Percentiles rank a stretch among this genome's conserved stretches.
phyloP scores from a whole-genome alignment of 2,329 filamentous ascomycete genomes.

The Nakataea oryzae region DNA sequence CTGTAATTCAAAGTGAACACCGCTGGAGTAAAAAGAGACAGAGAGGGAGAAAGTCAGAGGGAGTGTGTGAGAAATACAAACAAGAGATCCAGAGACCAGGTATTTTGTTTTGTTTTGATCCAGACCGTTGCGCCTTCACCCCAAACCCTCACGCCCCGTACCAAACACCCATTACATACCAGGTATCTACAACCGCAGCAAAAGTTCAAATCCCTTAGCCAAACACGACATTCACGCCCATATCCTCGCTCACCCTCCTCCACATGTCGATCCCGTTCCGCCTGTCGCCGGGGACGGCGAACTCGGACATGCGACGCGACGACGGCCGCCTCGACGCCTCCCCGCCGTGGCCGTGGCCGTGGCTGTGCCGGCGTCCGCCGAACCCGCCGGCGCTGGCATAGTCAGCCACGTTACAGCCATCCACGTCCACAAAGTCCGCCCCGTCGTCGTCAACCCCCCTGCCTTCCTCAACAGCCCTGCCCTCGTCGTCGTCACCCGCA shows the following conservation, averaged over 20 bases:
- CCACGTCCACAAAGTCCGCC: conserved; percentile 8
- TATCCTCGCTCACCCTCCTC: conserved; percentile 46
- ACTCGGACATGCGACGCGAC: not conserved
- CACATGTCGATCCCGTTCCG: conserved; percentile 30
- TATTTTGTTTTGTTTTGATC: not conserved
- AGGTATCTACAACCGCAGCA: not conserved
- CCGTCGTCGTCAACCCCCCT: conserved; percentile 7
- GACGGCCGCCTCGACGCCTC: not conserved
- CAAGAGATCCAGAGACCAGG: not conserved
- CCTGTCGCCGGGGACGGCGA: not conserved
- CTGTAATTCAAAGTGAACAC: not conserved
- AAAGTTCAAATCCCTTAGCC: conserved; percentile 23
- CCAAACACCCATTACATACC: not conserved
- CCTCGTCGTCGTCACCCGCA: not conserved
- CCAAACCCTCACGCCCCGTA: not conserved
- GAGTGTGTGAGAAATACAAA: too few relatives aligned
- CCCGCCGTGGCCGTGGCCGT: not conserved
- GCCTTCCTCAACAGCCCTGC: conserved; percentile 11
- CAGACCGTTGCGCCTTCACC: not conserved
- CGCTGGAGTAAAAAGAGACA: not conserved
- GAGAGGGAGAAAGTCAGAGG: too few relatives aligned
- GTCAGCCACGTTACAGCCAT: conserved; percentile 5
- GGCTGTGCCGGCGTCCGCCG: not conserved
- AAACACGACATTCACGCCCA: conserved; percentile 50
- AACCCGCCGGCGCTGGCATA: not conserved